Evolutionary conservation across 768 basidiomycete species (phyloP), one percentile per base, ranked within the genome.

Genomic region (Leucocoprinus leucothites): DNA sequence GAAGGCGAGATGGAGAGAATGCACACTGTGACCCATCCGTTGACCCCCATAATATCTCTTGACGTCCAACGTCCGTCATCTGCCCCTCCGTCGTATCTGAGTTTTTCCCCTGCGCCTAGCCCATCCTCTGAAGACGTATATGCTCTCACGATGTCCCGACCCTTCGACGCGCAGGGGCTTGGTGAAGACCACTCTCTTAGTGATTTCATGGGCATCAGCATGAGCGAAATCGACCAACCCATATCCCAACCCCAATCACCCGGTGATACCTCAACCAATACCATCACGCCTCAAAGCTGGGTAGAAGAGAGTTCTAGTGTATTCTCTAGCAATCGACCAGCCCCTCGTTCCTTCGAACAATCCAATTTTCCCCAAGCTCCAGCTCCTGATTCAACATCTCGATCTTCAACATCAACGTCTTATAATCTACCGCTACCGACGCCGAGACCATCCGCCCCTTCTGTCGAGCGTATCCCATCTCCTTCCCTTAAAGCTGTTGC

Each of bases 61-160:
- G 19, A 43, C 3, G 11, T 18, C n/a, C 53, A 26, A 19, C 53
- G 45, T 36, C 54, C 54, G 6, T 56, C 9, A 6, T 56, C 41
- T 14, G 54, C 40, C 13, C 47, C 54, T 19, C 41, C 38, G 5
- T 48, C 54, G 14, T 48, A 49, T 36, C 42, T 47, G 26, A 49
- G 40, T 18, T 49, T 48, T n/a, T 56, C 47, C 21, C 41, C 26
- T n/a, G 53, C 38, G 28, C 53, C 53, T 3, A 56, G 38, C 21
- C 54, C 54, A 31, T 28, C 31, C 24, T 48, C 46, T 8, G 40
- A 48, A 3, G 47, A 41, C 21, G 9, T 48, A 3, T 31, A 28
- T 41, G 13, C 44, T 2, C 18, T 38, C 16, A 5, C 16, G 9
- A 24, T 35, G 9, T 41, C 11, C 26, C 24, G 19, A 3, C 22